Conservation (phyloP, 2,329 filamentous ascomycete species). For the Trichoderma atroviride region DNA sequence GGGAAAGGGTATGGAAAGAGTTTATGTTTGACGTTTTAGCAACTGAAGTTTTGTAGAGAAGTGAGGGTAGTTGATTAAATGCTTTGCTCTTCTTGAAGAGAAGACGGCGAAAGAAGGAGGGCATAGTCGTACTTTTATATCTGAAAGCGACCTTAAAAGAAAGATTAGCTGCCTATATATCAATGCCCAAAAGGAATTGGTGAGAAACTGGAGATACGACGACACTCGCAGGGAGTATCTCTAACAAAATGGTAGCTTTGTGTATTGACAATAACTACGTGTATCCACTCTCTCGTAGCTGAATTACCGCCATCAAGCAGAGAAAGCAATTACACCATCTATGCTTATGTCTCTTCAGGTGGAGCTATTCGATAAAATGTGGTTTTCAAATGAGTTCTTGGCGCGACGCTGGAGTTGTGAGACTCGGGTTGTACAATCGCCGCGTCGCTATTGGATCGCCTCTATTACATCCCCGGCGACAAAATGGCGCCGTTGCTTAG, state of each 20-base stretch:
- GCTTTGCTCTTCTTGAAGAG: background rate
- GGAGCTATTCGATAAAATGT: background rate
- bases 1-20: background rate
- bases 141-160: background rate
- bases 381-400: background rate
- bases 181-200: background rate
- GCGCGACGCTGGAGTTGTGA: background rate
- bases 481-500: constrained; percentile 13
- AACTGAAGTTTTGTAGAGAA: background rate
- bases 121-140: background rate
- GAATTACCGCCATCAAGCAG: background rate
- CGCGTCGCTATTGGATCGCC: background rate
- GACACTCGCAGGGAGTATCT: background rate
- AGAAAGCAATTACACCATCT: background rate
- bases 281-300: background rate
- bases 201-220: background rate
- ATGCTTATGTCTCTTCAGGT: background rate
- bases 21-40: background rate
- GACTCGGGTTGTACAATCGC: background rate
- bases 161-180: background rate
- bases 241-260: background rate
- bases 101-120: background rate
- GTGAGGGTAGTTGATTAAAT: background rate
- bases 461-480: background rate
- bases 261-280: too few relatives aligned